Evolutionary conservation across 306 rosid genomes (phyloP), one percentile per base, ranked within the genome.

Genomic region (Canavalia gladiata): DNA sequence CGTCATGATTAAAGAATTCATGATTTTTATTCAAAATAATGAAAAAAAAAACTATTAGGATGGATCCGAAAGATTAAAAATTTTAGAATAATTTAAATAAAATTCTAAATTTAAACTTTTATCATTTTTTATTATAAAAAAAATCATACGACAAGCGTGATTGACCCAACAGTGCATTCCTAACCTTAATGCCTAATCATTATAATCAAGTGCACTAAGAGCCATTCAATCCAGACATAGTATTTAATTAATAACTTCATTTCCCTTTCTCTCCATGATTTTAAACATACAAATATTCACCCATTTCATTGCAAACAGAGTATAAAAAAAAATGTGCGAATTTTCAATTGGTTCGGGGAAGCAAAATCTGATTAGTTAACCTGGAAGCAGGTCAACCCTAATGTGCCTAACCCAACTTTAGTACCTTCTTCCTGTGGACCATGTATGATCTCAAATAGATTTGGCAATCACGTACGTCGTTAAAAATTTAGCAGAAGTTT

Each of bases 341-440:
- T 25, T 71, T 34, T 70, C 25, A 45, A 80, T 37, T 4, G 3
- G 34, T 12, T 29, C 6, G 6, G n/a, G 49, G 73, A 84, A 58
- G 57, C 68, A 49, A 74, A 80, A 51, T 80, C 56, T 45, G 42
- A 75, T 68, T 74, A 4, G 68, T 60, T 42, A 42, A 75, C 82
- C 63, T 41, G 3, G 33, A 66, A 41, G 59, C 52, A 2, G 59
- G 66, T 75, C 85, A 75, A 84, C 68, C 13, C 6, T 62, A 13
- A 37, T n/a, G 34, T 28, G 77, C 82, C 79, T 34, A 42, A 35
- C 18, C 71, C 49, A 60, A 75, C 78, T 31, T 51, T 57, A 39
- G 13, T 9, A 66, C 80, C 76, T 25, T 37, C 41, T 50, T 31
- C 35, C 47, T 8, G 12, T 43, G 75, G 45, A 55, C 29, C 39